Evolutionary conservation across 2,329 filamentous ascomycete genomes (phyloP).

Genomic region (Sporothrix pallida): DNA sequence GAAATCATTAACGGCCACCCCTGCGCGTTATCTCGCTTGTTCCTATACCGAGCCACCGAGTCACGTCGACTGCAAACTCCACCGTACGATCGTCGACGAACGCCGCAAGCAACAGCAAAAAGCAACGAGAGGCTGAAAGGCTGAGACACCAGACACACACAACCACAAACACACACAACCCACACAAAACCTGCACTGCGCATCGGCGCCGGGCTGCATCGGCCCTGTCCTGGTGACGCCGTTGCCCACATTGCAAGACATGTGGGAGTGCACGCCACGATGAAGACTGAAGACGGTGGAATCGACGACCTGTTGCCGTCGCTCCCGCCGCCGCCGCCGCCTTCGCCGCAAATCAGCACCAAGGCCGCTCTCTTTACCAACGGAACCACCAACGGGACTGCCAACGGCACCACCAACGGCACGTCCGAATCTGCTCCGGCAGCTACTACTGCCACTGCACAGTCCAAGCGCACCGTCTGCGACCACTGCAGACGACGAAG

Average conservation of each 20-base stretch:
- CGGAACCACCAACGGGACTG: background rate
- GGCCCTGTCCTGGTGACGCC: constrained; percentile 25
- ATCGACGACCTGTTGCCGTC: constrained; percentile 35
- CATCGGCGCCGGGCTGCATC: constrained; percentile 26
- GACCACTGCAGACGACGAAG: constrained; percentile 54
- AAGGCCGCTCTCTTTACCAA: background rate
- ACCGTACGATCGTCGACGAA: constrained; percentile 3
- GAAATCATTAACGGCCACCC: background rate
- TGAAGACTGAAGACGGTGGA: constrained; percentile 39
- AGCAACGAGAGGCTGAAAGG: background rate
- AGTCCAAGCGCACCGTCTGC: constrained; percentile 50
- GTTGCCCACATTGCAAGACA: constrained; percentile 30
- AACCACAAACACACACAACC: background rate
- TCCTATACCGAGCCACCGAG: constrained; percentile 31
- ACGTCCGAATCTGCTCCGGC: constrained; percentile 13
- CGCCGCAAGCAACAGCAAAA: background rate
- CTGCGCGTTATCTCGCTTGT: constrained; percentile 23
- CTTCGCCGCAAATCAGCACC: constrained; percentile 13
- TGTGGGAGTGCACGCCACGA: constrained; percentile 35
- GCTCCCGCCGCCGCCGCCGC: constrained; percentile 32
- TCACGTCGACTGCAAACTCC: background rate
- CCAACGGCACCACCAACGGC: constrained; percentile 8
- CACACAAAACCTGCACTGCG: background rate
- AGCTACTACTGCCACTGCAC: constrained; percentile 24
- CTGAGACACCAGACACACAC: background rate